A percentile compares a stretch with the other conserved stretches of the same genome.
Evolutionary conservation across 805 yeast species (phyloP).

Genomic region (Sporopachydermia lactativora): DNA sequence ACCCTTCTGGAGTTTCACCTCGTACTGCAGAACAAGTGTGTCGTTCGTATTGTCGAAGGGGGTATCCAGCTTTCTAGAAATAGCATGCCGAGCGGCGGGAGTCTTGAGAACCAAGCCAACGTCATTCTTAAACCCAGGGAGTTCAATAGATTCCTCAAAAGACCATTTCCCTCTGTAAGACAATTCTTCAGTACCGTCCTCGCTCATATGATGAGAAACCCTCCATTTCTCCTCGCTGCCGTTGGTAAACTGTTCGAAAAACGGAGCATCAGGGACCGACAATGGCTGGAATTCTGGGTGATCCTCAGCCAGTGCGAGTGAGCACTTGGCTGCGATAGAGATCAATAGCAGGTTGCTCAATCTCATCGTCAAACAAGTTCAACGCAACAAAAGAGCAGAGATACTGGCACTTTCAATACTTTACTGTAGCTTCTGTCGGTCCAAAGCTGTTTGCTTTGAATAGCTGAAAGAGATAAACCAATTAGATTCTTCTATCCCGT

Average conservation of each 20-base stretch:
- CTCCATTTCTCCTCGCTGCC: constrained; percentile 35
- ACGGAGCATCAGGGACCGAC: constrained; percentile 29
- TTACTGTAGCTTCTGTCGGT: too few species aligned
- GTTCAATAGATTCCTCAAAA: constrained; percentile 44
- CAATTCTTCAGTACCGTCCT: constrained; percentile 34
- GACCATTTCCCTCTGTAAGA: constrained; percentile 66
- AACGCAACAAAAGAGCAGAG: too few species aligned
- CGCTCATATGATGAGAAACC: constrained; percentile 34
- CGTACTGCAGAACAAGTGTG: constrained; percentile 77
- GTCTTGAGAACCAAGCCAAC: constrained; percentile 64
- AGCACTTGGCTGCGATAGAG: too few species aligned
- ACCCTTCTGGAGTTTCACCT: constrained; percentile 70
- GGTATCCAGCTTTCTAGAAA: constrained; percentile 43
- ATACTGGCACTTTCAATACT: too few species aligned
- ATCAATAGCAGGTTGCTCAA: too few species aligned
- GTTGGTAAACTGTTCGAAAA: constrained; percentile 51
- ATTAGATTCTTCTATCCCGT: too few species aligned
- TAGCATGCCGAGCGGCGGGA: constrained; percentile 73
- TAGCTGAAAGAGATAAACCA: too few species aligned
- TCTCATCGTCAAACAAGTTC: too few species aligned
- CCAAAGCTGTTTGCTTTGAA: too few species aligned
- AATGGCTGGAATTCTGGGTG: constrained; percentile 25
- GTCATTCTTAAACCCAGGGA: constrained; percentile 52
- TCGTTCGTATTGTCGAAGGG: constrained; percentile 46
- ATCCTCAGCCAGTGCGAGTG: too few species aligned